These are phyloP conservation scores for Falciphora oryzae DNA, from an alignment of 2,329 filamentous ascomycete species.

Conservation along the genomic window DNA sequence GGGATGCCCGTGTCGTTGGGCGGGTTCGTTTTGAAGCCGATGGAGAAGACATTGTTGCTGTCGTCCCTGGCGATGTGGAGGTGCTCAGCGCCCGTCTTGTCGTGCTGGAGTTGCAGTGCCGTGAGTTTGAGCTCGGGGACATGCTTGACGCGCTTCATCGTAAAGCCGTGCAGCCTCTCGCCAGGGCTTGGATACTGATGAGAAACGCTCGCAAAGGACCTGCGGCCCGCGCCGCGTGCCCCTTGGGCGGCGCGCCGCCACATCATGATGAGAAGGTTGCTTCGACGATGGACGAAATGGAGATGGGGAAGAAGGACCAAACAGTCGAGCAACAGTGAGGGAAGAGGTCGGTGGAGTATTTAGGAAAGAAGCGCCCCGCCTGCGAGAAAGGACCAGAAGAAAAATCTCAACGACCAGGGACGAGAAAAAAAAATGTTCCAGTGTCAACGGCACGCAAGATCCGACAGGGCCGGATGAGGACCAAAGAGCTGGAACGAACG, in stretches of 20 bases:
- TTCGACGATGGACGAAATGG: background rate
- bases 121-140: slow-evolving; percentile 92
- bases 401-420: background rate
- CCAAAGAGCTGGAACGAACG: background rate
- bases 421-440: background rate
- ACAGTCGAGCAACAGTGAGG: background rate
- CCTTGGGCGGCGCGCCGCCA: slow-evolving; percentile 14
- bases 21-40: slow-evolving; percentile 98
- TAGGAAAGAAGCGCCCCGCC: background rate
- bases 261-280: background rate
- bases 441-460: background rate
- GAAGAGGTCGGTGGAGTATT: background rate
- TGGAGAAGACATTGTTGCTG: slow-evolving; percentile 98
- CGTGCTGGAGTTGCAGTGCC: slow-evolving; percentile 82
- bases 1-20: slow-evolving; percentile 94
- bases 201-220: slow-evolving; percentile 69
- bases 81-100: slow-evolving; percentile 94
- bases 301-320: background rate
- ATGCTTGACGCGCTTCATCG: slow-evolving; percentile 79
- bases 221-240: slow-evolving; percentile 39
- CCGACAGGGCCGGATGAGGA: background rate
- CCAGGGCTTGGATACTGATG: slow-evolving; percentile 67
- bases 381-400: background rate
- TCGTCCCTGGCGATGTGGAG: slow-evolving; percentile 92
- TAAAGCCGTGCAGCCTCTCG: slow-evolving; percentile 89